phyloP scores from a whole-genome alignment of 305 asterid genomes.

The Withania somnifera region DNA sequence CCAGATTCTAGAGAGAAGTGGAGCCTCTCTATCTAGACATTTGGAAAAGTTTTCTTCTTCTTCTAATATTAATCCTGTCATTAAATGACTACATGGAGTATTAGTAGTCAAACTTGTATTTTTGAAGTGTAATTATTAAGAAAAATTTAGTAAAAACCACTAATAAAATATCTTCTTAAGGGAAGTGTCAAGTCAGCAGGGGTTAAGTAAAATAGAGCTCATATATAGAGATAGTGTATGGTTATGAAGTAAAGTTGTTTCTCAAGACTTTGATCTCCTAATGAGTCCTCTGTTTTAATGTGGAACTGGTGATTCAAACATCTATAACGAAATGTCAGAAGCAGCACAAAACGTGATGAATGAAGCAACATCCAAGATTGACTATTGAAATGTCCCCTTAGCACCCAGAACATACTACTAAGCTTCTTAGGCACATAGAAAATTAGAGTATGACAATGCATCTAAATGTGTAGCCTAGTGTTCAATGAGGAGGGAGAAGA shows the following conservation, averaged over 20 bases:
- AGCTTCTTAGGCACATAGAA: background rate
- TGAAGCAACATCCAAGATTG: background rate
- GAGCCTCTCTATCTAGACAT: no score
- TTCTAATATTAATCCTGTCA: background rate
- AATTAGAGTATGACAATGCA: background rate
- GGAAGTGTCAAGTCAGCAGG: background rate
- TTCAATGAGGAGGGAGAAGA: background rate
- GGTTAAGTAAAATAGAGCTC: background rate
- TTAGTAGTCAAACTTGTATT: background rate
- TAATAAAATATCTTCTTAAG: background rate
- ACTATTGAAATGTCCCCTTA: background rate
- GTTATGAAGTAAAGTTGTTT: background rate
- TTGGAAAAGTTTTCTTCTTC: no score
- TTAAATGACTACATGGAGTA: background rate
- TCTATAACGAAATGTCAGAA: background rate
- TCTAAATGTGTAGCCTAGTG: background rate
- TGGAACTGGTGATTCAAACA: slow-evolving; percentile 1
- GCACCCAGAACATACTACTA: background rate
- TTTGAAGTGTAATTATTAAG: background rate
- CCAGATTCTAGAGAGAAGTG: no score
- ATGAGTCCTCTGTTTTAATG: background rate
- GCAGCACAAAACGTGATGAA: background rate
- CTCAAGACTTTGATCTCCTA: background rate
- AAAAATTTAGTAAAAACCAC: background rate
- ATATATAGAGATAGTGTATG: background rate